Percentiles rank a stretch among this genome's conserved stretches.
These are phyloP conservation scores for Colletotrichum tropicicola DNA, from an alignment of 2,329 filamentous ascomycete genomes.

Conservation along the genomic window DNA sequence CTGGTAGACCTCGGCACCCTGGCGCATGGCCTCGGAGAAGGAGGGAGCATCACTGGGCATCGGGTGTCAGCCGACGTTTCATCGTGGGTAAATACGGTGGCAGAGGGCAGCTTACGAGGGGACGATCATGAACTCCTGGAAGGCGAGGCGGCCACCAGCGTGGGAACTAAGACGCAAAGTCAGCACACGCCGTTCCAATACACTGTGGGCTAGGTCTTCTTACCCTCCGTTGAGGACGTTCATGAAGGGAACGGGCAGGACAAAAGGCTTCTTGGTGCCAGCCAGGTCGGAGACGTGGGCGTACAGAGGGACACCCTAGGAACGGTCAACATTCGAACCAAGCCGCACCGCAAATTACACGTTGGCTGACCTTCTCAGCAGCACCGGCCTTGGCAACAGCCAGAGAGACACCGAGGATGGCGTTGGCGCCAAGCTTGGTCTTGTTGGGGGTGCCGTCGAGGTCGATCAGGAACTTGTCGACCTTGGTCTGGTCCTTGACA, in stretches of 20 bases:
- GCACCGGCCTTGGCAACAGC: conserved; percentile 89
- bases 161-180: conserved; percentile 72
- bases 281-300: conserved; percentile 88
- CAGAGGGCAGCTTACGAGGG: conserved; percentile 67
- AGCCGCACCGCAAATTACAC: neutral
- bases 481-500: conserved; percentile 85
- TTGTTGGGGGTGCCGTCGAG: conserved; percentile 89
- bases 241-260: conserved; percentile 91
- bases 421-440: conserved; percentile 88
- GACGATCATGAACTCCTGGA: conserved; percentile 98
- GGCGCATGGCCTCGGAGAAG: conserved; percentile 95
- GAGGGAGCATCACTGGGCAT: conserved; percentile 75
- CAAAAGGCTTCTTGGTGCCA: conserved; percentile 91
- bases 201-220: too few relatives aligned
- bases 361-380: conserved; percentile 74
- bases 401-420: conserved; percentile 85
- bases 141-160: conserved; percentile 93
- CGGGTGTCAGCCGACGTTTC: neutral
- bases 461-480: conserved; percentile 86
- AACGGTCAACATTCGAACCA: conserved; percentile 1
- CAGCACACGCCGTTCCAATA: too few relatives aligned
- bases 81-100: neutral
- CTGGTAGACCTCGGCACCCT: conserved; percentile 98
- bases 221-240: conserved; percentile 86
- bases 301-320: conserved; percentile 80